Conservation (phyloP, 768 basidiomycete genomes). For the Mycena floridula region DNA sequence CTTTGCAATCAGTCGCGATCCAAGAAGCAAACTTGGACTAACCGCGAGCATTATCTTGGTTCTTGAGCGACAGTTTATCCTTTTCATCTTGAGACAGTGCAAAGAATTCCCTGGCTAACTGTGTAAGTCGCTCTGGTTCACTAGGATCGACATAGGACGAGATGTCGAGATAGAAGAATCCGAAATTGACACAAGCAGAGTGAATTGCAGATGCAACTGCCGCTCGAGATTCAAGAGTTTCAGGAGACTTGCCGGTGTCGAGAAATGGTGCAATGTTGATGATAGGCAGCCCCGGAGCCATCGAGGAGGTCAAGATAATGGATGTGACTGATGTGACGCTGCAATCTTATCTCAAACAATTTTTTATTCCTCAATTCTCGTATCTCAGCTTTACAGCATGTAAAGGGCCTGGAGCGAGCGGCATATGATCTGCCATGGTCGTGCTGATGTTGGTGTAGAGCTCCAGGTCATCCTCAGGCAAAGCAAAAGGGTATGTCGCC, state of each 20-base stretch:
- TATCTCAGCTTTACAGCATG: not conserved
- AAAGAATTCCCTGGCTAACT: slow-evolving; percentile 71
- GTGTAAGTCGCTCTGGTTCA: slow-evolving; percentile 61
- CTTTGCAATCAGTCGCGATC: not conserved
- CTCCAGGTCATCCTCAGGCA: not conserved
- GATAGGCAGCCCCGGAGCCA: too few relatives aligned
- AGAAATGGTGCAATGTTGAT: slow-evolving; percentile 70
- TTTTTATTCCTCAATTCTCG: too few relatives aligned
- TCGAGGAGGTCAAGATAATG: too few relatives aligned
- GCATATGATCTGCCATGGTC: not conserved
- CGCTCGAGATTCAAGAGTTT: slow-evolving; percentile 30
- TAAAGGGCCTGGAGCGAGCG: not conserved
- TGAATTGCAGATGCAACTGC: slow-evolving; percentile 57
- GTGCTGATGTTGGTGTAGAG: not conserved
- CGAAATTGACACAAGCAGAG: slow-evolving; percentile 67
- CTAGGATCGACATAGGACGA: slow-evolving; percentile 46
- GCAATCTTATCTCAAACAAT: too few relatives aligned
- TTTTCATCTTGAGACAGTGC: slow-evolving; percentile 68
- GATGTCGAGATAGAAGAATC: slow-evolving; percentile 87
- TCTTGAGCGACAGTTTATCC: slow-evolving; percentile 59
- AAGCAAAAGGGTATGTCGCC: not conserved
- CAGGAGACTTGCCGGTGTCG: slow-evolving; percentile 18
- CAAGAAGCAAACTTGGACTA: not conserved
- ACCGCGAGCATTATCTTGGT: slow-evolving; percentile 79
- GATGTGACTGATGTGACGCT: too few relatives aligned